Base-by-base conservation (phyloP, 352 stramenopile species). In the Phytopythium mirpurense region DNA sequence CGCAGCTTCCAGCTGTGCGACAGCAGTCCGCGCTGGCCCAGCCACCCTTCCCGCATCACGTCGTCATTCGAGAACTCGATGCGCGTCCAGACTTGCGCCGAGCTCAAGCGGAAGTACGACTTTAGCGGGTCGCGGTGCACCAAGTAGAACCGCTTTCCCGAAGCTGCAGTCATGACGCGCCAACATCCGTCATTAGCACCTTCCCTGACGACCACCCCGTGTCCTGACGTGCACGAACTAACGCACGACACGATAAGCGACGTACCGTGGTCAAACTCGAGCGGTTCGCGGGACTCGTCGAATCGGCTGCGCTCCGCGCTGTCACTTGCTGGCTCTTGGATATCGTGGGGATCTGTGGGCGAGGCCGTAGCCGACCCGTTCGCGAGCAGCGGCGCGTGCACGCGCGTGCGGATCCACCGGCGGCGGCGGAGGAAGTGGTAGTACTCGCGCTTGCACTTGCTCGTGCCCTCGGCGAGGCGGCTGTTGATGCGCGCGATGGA, bases 401-500 rank as follows among this genome's bases (percentile, higher is more conserved):
- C 68, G 10, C 84, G 79, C 19, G 74, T 92, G 21, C 82, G 84
- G 38, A 95, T 89, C 84, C 84, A 95, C 14, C 84, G 61, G 1
- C 84, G 66, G 9, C 84, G 61, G 5, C 84, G 68, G 8, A 95
- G 53, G 53, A 95, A 93, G 54, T 95, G 80, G 53, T 88, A 86
- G 55, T 84, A 89, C 31, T 84, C 72, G 15, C 74, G 73, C 59
- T 90, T 93, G 44, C 70, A 62, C 42, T 84, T 88, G 54, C 70
- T 86, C 10, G 78, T 90, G 36, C 84, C 84, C 38, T 89, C 74
- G 1, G 84, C 84, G 7, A 95, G 55, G 2, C 79, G 78, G 26
- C 78, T 81, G 65, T 93, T 95, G 51, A 95, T 93, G 27, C 82
- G 74, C 35, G 70, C 70, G 49, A 95, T 87, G 23, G 80, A 90